Evolutionary conservation across 148 eudicot species (phyloP), one percentile per base, ranked within the genome.

Genomic region (Dysphania ambrosioides): DNA sequence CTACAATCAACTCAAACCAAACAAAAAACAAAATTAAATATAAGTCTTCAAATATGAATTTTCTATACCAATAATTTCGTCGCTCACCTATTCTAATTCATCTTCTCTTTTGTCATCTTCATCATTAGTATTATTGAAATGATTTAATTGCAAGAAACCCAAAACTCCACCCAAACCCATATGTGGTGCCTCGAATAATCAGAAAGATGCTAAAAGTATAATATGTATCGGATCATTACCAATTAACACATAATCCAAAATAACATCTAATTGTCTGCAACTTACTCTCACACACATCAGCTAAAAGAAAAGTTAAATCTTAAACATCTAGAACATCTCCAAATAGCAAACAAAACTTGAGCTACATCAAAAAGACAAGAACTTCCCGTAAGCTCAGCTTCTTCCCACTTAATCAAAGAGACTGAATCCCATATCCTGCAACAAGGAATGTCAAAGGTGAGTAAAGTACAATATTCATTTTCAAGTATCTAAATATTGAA

Each of bases 351-450:
- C 69, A 71, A 76, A 75, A 71, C 32, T 44, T 71, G 55, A 34
- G 73, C 67, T 71, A 69, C 44, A 36, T 70, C 8, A 32, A 31
- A 32, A 35, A 30, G 62, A 34, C 2, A 15, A 62, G 7, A 21
- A 38, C 36, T 36, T 75, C 65, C 29, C 21, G 58, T 38, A 49
- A 41, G 35, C 67, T 29, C 27, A 13, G 47, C n/a, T 59, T 56
- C 55, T 69, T 7, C 68, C n/a, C 30, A 63, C 80, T 81, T 90
- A 92, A 81, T 92, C 97, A 6, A 92, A 92, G 30, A 92, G 93
- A 72, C 93, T 83, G 91, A 90, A 86, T 62, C 93, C 96, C 95
- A 90, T 80, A 38, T 90, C 96, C 97, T 92, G 94, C 89, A 89
- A 79, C 16, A 72, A 72, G 16, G 72, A 35, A 38, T n/a, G 57